Percentiles rank a stretch among this genome's conserved stretches.
phyloP scores from a whole-genome alignment of 345 rosid genomes.

The Eucalyptus pumila region DNA sequence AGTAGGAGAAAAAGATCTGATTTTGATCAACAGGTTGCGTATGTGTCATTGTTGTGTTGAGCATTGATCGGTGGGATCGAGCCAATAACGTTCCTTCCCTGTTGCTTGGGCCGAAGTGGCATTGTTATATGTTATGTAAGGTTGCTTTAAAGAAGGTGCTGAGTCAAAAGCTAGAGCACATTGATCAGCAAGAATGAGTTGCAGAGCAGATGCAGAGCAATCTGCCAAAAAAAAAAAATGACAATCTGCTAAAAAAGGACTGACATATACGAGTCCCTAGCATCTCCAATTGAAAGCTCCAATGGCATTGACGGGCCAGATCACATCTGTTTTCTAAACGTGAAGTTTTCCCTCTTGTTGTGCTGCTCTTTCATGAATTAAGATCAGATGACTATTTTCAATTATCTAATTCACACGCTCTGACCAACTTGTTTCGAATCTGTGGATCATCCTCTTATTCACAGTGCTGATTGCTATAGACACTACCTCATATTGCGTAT shows the following conservation, averaged over 20 bases:
- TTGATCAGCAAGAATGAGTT: neutral
- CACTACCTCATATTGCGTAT: neutral
- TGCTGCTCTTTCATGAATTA: neutral
- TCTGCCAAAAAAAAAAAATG: neutral
- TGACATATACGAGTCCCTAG: neutral
- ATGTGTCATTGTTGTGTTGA: neutral
- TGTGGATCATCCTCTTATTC: neutral
- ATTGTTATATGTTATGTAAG: neutral
- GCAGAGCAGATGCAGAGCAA: neutral
- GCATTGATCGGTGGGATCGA: neutral
- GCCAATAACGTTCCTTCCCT: neutral
- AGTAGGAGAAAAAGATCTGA: neutral
- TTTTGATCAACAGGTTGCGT: slow-evolving; percentile 1
- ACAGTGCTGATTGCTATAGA: neutral
- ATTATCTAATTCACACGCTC: neutral
- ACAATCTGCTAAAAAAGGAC: neutral
- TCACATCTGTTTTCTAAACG: neutral
- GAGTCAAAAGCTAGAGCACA: neutral
- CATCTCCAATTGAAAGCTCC: neutral
- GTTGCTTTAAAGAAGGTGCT: neutral
- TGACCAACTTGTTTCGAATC: neutral
- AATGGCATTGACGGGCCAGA: neutral
- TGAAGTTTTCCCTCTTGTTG: neutral
- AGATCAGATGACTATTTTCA: neutral
- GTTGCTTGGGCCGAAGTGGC: neutral